Evolutionary conservation across 163 green algal genomes (phyloP).

Genomic region (Scenedesmus sp.): DNA sequence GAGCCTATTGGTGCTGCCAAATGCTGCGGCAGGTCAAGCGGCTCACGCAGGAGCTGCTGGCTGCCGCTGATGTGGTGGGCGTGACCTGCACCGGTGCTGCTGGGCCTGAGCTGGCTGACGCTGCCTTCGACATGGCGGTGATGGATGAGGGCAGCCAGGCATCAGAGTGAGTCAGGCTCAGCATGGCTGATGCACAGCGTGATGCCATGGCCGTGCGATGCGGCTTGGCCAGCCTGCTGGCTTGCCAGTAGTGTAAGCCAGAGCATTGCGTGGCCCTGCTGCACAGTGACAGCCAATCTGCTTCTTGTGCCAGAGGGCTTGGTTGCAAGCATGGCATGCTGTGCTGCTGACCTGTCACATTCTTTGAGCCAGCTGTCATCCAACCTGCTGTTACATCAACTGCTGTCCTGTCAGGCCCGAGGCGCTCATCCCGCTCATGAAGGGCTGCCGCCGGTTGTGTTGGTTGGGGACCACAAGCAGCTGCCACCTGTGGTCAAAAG

Average conservation of each 20-base stretch:
- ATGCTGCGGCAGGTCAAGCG: not conserved
- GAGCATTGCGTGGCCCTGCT: too few species aligned
- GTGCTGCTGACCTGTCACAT: not conserved
- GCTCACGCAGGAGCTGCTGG: conserved; percentile 9
- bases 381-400: not conserved
- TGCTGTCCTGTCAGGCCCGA: conserved; percentile 46
- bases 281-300: too few species aligned
- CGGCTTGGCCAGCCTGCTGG: too few species aligned
- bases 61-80: conserved; percentile 20
- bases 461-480: conserved; percentile 91
- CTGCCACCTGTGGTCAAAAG: conserved; percentile 89
- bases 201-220: too few species aligned
- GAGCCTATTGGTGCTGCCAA: not conserved
- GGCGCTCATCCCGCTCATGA: conserved; percentile 60
- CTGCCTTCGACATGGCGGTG: conserved; percentile 57
- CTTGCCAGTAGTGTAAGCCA: too few species aligned
- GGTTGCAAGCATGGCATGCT: not conserved
- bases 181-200: too few species aligned
- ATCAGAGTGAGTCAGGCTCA: conserved; percentile 53
- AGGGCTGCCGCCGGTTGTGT: conserved; percentile 71
- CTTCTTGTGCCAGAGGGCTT: too few species aligned
- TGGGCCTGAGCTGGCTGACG: conserved; percentile 39
- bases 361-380: not conserved
- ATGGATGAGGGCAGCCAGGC: conserved; percentile 66
- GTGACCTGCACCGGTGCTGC: conserved; percentile 29